phyloP scores from a whole-genome alignment of 148 eudicot species.

The Rhododendron mucronatum region DNA sequence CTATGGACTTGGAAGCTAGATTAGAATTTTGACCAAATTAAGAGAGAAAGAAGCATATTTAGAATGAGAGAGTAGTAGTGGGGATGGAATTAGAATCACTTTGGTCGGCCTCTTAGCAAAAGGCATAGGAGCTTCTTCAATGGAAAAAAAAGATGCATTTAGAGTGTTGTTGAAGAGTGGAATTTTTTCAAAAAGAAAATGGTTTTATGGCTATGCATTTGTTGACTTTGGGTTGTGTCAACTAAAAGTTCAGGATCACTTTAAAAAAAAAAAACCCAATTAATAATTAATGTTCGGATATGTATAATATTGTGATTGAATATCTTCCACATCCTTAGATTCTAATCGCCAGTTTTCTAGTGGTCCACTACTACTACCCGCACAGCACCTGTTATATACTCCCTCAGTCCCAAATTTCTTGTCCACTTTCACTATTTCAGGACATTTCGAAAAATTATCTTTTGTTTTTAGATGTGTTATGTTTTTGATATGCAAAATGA shows the following conservation, averaged over 20 bases:
- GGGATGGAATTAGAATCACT: conserved; percentile 52
- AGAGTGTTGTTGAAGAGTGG: conserved; percentile 41
- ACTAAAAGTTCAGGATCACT: background rate
- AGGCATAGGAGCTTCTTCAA: conserved; percentile 11
- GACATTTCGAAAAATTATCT: no score
- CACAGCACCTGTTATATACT: background rate
- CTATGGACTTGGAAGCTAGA: background rate
- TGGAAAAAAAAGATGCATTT: conserved; percentile 11
- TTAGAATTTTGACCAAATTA: conserved; percentile 13
- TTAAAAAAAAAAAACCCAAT: background rate
- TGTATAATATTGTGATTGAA: background rate
- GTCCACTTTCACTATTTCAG: no score
- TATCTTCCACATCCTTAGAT: background rate
- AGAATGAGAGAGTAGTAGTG: conserved; percentile 18
- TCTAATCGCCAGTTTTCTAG: background rate
- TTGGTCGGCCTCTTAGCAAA: conserved; percentile 61
- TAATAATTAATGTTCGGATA: background rate
- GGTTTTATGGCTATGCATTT: background rate
- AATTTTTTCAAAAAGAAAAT: background rate
- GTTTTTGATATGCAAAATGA: no score
- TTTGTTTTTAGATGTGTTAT: no score
- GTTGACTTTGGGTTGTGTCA: conserved; percentile 5
- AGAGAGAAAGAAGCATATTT: conserved; percentile 1
- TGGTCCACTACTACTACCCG: background rate
- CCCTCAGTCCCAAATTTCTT: no score